Evolutionary conservation across 108 stramenopile genomes (phyloP).

Genomic region (Nitzschia palea): DNA sequence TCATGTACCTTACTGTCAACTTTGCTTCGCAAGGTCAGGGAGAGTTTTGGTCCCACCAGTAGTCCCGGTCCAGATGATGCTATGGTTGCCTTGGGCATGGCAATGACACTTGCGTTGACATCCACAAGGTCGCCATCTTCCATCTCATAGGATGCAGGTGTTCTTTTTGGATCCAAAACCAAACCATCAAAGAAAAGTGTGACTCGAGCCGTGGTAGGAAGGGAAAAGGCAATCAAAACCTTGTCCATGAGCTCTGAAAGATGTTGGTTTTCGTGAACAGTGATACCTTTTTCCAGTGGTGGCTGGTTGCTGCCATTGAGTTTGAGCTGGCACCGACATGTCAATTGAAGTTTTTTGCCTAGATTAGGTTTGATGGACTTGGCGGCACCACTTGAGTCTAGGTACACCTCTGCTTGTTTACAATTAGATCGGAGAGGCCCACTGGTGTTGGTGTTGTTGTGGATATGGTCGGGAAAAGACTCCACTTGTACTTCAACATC

Average conservation of each 20-base stretch:
- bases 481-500: slow-evolving; percentile 38
- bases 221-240: slow-evolving; percentile 21
- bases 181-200: slow-evolving; percentile 51
- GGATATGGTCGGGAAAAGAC: neutral
- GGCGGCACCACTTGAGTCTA: too few species aligned
- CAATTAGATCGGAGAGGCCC: too few species aligned
- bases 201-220: slow-evolving; percentile 16
- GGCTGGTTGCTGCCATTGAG: slow-evolving; percentile 7
- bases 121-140: slow-evolving; percentile 73
- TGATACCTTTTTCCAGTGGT: slow-evolving; percentile 11
- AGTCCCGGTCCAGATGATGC: neutral
- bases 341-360: neutral
- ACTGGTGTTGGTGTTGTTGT: too few species aligned
- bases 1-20: neutral
- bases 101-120: slow-evolving; percentile 19
- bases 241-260: slow-evolving; percentile 16
- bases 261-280: slow-evolving; percentile 30
- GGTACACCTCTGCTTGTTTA: too few species aligned
- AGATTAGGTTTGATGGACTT: too few species aligned
- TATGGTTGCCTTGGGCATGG: slow-evolving; percentile 4
- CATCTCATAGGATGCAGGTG: slow-evolving; percentile 66
- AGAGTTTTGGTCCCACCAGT: neutral
- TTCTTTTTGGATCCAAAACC: slow-evolving; percentile 40
- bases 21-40: neutral
- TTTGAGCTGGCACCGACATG: slow-evolving; percentile 13